Percentiles rank a stretch among this genome's conserved stretches.
Evolutionary conservation across 306 rosid genomes (phyloP).

Genomic region (Abrus precatorius): DNA sequence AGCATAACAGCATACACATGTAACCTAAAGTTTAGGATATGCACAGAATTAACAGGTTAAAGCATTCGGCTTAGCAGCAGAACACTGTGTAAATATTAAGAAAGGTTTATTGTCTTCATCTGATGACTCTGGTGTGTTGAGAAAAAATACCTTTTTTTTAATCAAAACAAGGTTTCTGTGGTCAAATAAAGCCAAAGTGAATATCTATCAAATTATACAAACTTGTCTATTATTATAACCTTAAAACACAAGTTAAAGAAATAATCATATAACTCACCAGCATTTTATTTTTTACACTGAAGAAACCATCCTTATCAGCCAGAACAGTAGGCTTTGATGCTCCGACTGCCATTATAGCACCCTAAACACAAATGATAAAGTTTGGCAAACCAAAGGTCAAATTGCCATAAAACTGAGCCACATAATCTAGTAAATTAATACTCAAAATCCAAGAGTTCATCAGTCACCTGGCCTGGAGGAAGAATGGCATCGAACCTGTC

Average conservation of each 20-base stretch:
- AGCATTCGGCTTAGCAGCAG: background rate
- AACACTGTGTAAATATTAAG: background rate
- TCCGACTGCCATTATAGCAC: conserved; percentile 99
- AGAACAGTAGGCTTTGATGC: conserved; percentile 86
- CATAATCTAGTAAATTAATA: conserved; percentile 4
- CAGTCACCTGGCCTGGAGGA: conserved; percentile 94
- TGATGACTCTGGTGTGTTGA: background rate
- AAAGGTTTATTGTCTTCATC: conserved; percentile 1
- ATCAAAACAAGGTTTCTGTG: background rate
- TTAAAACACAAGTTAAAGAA: background rate
- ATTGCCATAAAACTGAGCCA: conserved; percentile 15
- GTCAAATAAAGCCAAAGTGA: background rate
- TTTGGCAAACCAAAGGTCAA: conserved; percentile 36
- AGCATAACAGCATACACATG: background rate
- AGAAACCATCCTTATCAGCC: conserved; percentile 81
- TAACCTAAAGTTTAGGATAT: background rate
- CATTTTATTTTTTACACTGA: conserved; percentile 86
- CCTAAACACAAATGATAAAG: conserved; percentile 57
- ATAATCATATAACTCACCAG: conserved; percentile 63
- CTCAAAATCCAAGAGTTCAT: conserved; percentile 26
- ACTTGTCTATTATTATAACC: background rate
- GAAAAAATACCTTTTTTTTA: background rate
- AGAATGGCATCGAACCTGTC: conserved; percentile 96
- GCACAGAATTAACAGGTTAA: background rate
- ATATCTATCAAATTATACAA: background rate